phyloP scores from a whole-genome alignment of 768 basidiomycete species.

The Rhodotorula babjevae region DNA sequence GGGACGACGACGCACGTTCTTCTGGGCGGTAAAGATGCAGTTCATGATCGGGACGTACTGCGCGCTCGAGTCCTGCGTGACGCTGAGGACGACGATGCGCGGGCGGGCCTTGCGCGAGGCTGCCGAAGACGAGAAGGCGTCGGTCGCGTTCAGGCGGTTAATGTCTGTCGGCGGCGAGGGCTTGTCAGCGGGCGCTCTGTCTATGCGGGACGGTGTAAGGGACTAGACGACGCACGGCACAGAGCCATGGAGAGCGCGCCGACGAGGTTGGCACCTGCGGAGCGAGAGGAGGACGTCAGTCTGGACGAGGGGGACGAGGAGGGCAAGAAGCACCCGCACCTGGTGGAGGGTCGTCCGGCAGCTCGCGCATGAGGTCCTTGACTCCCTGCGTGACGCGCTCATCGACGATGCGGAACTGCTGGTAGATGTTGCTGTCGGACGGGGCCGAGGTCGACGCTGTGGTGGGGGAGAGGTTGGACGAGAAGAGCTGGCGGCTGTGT shows the following conservation, averaged over 20 bases:
- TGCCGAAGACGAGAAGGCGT: conserved; percentile 1
- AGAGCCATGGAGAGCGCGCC: conserved; percentile 85
- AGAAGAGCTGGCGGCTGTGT: conserved; percentile 31
- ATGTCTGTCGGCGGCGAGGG: conserved; percentile 55
- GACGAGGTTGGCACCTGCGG: conserved; percentile 56
- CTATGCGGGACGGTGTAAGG: too few species aligned
- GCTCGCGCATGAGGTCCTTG: conserved; percentile 55
- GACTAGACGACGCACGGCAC: conserved; percentile 60
- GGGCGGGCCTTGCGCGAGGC: conserved; percentile 47
- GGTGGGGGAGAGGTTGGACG: conserved; percentile 22
- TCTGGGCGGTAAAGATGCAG: conserved; percentile 97
- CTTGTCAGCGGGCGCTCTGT: conserved; percentile 38
- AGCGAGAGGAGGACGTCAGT: background rate
- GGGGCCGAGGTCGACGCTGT: conserved; percentile 13
- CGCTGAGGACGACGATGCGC: conserved; percentile 72
- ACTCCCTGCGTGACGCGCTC: conserved; percentile 61
- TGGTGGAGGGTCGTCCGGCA: conserved; percentile 41
- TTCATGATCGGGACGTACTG: conserved; percentile 99
- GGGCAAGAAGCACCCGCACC: background rate
- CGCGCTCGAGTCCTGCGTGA: conserved; percentile 79
- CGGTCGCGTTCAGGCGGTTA: conserved; percentile 55
- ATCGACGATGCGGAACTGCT: conserved; percentile 75
- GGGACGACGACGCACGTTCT: conserved; percentile 66
- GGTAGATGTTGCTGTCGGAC: conserved; percentile 70
- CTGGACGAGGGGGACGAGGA: background rate